Evolutionary conservation across 257 asterid species (phyloP).

Genomic region (Lycium ferocissimum): DNA sequence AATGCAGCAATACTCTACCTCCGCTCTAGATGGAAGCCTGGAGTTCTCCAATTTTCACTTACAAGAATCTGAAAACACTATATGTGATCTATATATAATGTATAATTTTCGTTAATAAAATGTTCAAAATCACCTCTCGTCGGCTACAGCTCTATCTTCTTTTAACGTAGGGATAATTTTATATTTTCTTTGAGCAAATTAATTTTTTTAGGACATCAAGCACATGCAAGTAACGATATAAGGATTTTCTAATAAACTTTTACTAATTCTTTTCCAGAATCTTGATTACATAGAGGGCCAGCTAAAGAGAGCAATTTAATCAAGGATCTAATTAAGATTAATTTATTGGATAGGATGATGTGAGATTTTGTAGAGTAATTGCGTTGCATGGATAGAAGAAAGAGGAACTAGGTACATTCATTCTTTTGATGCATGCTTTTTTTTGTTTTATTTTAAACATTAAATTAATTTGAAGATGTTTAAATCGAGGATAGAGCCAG

Average conservation of each 20-base stretch:
- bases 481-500: slow-evolving; percentile 16
- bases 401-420: not conserved
- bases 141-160: too few species aligned
- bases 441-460: not conserved
- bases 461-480: not conserved
- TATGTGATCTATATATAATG: not conserved
- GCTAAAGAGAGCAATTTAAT: not conserved
- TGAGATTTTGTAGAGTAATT: not conserved
- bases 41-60: not conserved
- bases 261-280: too few species aligned
- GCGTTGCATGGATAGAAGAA: not conserved
- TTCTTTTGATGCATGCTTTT: slow-evolving; percentile 8
- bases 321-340: not conserved
- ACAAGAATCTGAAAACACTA: not conserved
- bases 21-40: too few species aligned
- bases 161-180: not conserved
- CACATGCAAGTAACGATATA: not conserved
- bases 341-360: not conserved
- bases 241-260: too few species aligned
- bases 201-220: not conserved
- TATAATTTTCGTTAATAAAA: not conserved
- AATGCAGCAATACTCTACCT: too few species aligned
- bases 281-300: not conserved
- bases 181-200: not conserved
- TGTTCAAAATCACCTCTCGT: not conserved